A percentile compares a stretch with the other conserved stretches of the same genome.
These are phyloP conservation scores for button mushroom (Agaricus bisporus) DNA, from an alignment of 768 basidiomycete genomes.

Conservation along the genomic window DNA sequence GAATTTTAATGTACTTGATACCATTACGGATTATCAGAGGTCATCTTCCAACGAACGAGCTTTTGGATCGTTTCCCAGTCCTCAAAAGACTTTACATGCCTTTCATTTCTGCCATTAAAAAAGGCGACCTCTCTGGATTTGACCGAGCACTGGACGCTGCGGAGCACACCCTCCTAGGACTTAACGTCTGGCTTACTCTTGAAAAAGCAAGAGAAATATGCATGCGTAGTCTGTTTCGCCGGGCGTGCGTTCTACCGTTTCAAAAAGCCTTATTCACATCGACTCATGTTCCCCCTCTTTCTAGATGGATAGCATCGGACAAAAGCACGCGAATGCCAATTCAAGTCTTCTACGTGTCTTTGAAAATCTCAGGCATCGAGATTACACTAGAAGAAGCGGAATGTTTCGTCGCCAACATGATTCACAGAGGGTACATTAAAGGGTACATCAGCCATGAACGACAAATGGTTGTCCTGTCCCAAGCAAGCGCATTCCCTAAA, in stretches of 20 bases:
- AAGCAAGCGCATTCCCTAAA: conserved; percentile 74
- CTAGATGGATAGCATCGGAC: conserved; percentile 74
- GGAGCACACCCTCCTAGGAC: conserved; percentile 74
- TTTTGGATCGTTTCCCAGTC: conserved; percentile 69
- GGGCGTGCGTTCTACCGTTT: conserved; percentile 46
- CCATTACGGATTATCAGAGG: conserved; percentile 87
- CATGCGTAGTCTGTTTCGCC: conserved; percentile 73
- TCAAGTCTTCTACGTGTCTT: conserved; percentile 71
- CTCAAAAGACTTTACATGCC: conserved; percentile 71
- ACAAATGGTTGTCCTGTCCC: conserved; percentile 87
- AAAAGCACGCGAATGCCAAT: conserved; percentile 78
- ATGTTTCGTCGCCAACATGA: conserved; percentile 92
- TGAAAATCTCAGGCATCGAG: conserved; percentile 64
- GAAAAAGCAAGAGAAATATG: conserved; percentile 88
- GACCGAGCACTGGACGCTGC: conserved; percentile 68
- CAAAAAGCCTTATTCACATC: background rate
- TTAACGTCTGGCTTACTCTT: conserved; percentile 81
- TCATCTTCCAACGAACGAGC: conserved; percentile 68
- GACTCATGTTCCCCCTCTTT: background rate
- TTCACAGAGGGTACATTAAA: conserved; percentile 86
- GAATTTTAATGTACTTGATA: conserved; percentile 86
- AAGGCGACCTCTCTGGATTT: conserved; percentile 74
- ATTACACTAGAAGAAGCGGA: conserved; percentile 81
- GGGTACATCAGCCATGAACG: conserved; percentile 97
- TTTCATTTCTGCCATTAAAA: conserved; percentile 73